These are phyloP conservation scores for Aspergillus nidulans DNA, from an alignment of 495 filamentous ascomycete genomes.

Conservation along the genomic window DNA sequence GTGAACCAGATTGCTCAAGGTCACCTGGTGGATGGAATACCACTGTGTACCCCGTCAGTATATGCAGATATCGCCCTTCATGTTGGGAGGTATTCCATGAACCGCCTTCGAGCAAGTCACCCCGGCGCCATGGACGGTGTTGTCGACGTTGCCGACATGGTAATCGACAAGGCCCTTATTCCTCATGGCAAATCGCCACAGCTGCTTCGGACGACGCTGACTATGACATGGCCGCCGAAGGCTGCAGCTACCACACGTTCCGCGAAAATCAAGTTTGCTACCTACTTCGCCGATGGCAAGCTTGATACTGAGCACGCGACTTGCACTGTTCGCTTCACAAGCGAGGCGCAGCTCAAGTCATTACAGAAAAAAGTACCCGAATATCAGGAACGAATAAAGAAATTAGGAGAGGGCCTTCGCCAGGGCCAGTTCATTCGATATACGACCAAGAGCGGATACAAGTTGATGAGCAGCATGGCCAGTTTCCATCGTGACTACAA, in stretches of 20 bases:
- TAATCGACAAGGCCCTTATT: not conserved
- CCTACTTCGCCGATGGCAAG: not conserved
- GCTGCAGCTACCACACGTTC: not conserved
- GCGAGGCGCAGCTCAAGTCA: not conserved
- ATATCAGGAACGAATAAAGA: not conserved
- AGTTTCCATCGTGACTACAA: not conserved
- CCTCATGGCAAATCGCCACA: not conserved
- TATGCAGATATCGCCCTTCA: slow-evolving; percentile 8
- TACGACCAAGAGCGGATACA: not conserved
- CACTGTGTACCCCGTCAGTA: slow-evolving; percentile 23
- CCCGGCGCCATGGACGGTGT: not conserved
- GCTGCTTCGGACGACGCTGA: not conserved
- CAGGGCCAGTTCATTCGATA: not conserved
- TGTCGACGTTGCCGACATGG: not conserved
- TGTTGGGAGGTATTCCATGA: not conserved
- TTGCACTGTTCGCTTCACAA: not conserved
- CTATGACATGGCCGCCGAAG: not conserved
- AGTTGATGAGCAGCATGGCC: not conserved
- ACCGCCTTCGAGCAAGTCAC: not conserved
- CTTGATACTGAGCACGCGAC: not conserved
- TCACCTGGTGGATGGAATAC: slow-evolving; percentile 29
- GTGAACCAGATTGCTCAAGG: slow-evolving; percentile 21
- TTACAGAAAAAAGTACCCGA: not conserved
- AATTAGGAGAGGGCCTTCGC: not conserved
- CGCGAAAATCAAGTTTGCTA: not conserved